Evolutionary conservation across 2,329 filamentous ascomycete species (phyloP).

Genomic region (Fusarium scirpi): DNA sequence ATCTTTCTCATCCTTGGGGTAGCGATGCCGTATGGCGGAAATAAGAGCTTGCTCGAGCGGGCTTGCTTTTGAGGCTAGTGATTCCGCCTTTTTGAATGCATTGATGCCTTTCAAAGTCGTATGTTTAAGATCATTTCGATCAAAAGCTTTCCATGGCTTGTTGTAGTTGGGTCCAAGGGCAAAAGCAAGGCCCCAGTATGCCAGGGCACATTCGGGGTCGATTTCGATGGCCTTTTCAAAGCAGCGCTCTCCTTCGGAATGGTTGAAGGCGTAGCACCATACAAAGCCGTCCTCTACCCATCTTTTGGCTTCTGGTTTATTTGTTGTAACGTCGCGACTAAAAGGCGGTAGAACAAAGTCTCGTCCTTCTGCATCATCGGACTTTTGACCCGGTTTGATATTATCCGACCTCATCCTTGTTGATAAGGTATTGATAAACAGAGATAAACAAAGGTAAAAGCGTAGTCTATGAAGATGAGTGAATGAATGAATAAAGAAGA

Average conservation of each 20-base stretch:
- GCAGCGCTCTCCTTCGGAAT: slow-evolving; percentile 72
- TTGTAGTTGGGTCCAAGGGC: slow-evolving; percentile 78
- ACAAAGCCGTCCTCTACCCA: slow-evolving; percentile 77
- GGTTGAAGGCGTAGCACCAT: slow-evolving; percentile 79
- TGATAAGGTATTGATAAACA: background rate
- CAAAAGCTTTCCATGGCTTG: slow-evolving; percentile 70
- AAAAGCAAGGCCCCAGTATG: slow-evolving; percentile 76
- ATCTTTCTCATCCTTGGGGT: slow-evolving; percentile 61
- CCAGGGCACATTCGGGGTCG: slow-evolving; percentile 69
- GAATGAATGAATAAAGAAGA: background rate
- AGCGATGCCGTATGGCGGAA: slow-evolving; percentile 70
- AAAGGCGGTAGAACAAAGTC: slow-evolving; percentile 44
- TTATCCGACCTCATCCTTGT: background rate
- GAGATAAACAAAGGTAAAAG: background rate
- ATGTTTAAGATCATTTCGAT: slow-evolving; percentile 38
- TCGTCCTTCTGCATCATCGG: slow-evolving; percentile 1
- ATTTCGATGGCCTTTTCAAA: slow-evolving; percentile 67
- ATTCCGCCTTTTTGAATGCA: slow-evolving; percentile 30
- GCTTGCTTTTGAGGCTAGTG: slow-evolving; percentile 26
- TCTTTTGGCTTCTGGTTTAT: slow-evolving; percentile 61
- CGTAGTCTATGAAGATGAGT: background rate
- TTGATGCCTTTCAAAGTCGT: slow-evolving; percentile 30
- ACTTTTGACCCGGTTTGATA: slow-evolving; percentile 8
- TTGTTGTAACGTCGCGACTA: slow-evolving; percentile 63
- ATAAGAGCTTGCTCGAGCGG: slow-evolving; percentile 71